Conservation (phyloP, 768 basidiomycete genomes). For the Mycena polygramma region DNA sequence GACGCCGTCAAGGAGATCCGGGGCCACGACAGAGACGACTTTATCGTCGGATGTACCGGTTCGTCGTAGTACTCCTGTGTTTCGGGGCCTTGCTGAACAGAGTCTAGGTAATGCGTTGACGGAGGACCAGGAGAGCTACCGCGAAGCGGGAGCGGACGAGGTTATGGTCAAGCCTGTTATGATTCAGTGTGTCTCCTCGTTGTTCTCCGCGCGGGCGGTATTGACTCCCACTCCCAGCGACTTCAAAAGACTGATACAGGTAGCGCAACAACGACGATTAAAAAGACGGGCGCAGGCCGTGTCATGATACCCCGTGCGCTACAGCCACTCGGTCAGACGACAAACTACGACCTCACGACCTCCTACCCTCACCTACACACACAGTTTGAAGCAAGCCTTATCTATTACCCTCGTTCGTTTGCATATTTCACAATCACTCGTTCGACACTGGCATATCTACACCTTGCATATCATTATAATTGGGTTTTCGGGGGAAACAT, state of each 20-base stretch:
- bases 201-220: no score
- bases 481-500: no score
- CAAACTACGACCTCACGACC: no score
- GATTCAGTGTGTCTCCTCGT: conserved; percentile 34
- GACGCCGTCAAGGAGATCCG: conserved; percentile 49
- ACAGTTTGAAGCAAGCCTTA: no score
- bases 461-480: no score
- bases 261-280: conserved; percentile 31
- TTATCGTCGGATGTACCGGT: conserved; percentile 46
- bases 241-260: conserved; percentile 29
- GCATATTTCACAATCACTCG: no score
- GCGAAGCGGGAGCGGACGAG: conserved; percentile 40
- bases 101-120: conserved; percentile 37
- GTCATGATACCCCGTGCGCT: not conserved
- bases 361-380: no score
- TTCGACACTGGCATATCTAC: no score
- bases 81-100: not conserved
- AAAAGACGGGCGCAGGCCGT: not conserved
- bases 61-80: not conserved
- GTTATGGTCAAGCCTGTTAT: conserved; percentile 40
- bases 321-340: no score
- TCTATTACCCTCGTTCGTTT: no score
- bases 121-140: conserved; percentile 48
- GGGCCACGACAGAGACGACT: conserved; percentile 46
- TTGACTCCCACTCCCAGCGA: conserved; percentile 12